Base-by-base conservation (phyloP, 345 rosid species). In the Eucalyptus curtisii region DNA sequence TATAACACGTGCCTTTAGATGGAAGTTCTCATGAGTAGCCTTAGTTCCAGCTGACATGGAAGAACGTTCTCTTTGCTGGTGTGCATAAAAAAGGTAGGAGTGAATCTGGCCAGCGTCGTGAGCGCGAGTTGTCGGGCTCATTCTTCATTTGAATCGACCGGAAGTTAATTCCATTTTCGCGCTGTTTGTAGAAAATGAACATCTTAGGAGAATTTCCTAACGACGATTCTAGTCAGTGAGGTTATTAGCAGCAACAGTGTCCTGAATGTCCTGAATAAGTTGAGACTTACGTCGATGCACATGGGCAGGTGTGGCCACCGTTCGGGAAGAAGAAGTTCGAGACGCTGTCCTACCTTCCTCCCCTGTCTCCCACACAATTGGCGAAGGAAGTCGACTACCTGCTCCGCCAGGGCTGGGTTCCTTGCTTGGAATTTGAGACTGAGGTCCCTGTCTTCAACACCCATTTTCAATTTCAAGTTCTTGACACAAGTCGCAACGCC, bases 321-420 rank as follows among this genome's bases (percentile, higher is more conserved):
- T 0, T 1, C 13, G 89, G 88, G 50, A 86, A 86, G 92, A 94
- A 91, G 93, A 95, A 93, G 93, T 93, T 90, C 52, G 96, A 94
- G 91, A 92, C 95, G 3, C 91, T 95, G 25, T 95, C 97, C 17
- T 94, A 95, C 91, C 92, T 95, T 37, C 94, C 95, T 24, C 90
- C 93, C 7, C 94, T 94, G 14, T 52, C 84, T 31, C 25, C 24
- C 20, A 8, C 49, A 3, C 90, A 89, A 27, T 49, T 89, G 82
- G 31, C 82, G 37, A 87, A n/a, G 89, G 82, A 89, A 55, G 4
- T 89, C 37, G 89, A 82, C 9, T 89, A 89, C 89, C 90, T 89
- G 61, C 7, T 89, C 88, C 86, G 89, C n/a, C 16, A 0, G 16
- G 37, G 93, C 6, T 84, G 97, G 94, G 4, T 93, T 94, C 19